Evolutionary conservation across 2,329 filamentous ascomycete species (phyloP).

Genomic region (Colletotrichum sp.): DNA sequence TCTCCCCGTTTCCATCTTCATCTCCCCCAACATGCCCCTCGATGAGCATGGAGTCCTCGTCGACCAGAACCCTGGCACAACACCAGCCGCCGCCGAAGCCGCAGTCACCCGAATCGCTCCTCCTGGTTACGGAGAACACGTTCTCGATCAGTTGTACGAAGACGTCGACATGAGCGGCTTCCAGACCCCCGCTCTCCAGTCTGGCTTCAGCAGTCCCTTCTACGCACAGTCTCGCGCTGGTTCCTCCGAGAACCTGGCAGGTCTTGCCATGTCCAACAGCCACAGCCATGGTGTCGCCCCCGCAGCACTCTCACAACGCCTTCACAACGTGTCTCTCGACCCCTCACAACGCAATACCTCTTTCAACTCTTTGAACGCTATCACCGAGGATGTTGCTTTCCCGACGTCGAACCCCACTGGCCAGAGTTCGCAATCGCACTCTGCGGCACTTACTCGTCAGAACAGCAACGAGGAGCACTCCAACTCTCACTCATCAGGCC

Average conservation of each 20-base stretch:
- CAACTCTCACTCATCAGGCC: constrained; percentile 45
- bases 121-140: constrained; percentile 90
- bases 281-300: constrained; percentile 47
- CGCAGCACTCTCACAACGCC: constrained; percentile 64
- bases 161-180: constrained; percentile 84
- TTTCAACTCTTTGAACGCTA: constrained; percentile 47
- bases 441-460: constrained; percentile 55
- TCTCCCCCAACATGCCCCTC: constrained; percentile 90
- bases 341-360: constrained; percentile 50
- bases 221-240: constrained; percentile 73
- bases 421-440: constrained; percentile 47
- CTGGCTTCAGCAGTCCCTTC: constrained; percentile 83
- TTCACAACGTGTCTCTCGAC: constrained; percentile 72
- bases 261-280: constrained; percentile 50
- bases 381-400: constrained; percentile 48
- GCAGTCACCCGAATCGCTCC: constrained; percentile 74
- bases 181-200: constrained; percentile 74
- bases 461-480: constrained; percentile 54
- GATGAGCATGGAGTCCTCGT: constrained; percentile 86
- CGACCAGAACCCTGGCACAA: constrained; percentile 59
- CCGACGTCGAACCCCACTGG: constrained; percentile 44
- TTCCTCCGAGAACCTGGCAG: constrained; percentile 79
- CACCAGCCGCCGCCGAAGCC: constrained; percentile 50
- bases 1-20: constrained; percentile 90
- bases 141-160: constrained; percentile 88